A percentile compares a stretch with the other conserved stretches of the same genome.
These are phyloP conservation scores for Diplogelasinospora grovesii DNA, from an alignment of 495 filamentous ascomycete species.

Conservation along the genomic window DNA sequence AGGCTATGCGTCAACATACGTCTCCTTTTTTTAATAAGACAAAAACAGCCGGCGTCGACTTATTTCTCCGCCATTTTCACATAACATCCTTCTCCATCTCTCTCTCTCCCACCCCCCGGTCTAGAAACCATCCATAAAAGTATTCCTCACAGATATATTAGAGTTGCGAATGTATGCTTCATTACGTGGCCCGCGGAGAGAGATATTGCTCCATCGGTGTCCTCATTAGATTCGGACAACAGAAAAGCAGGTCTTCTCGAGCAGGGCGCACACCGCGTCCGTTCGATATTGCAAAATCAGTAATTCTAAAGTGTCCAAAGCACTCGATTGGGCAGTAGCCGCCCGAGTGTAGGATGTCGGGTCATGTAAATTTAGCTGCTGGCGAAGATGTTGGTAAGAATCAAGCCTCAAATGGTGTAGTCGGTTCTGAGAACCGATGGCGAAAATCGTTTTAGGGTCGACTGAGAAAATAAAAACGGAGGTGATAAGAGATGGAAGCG, in stretches of 20 bases:
- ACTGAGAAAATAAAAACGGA: constrained; percentile 26
- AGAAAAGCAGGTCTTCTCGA: constrained; percentile 14
- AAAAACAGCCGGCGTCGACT: constrained; percentile 10
- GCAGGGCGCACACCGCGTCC: constrained; percentile 16
- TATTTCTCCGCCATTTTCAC: constrained; percentile 3
- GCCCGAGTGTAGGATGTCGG: constrained; percentile 52
- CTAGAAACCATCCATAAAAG: constrained; percentile 9
- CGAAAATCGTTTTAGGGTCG: constrained; percentile 15
- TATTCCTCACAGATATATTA: constrained; percentile 26
- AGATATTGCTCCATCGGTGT: constrained; percentile 18
- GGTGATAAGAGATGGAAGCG: constrained; percentile 15
- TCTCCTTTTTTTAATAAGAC: constrained; percentile 11
- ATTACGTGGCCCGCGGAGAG: constrained; percentile 8
- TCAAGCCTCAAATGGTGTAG: constrained; percentile 28
- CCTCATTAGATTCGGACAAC: constrained; percentile 26
- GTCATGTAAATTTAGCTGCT: constrained; percentile 49
- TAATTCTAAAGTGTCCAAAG: constrained; percentile 57
- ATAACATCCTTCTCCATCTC: neutral
- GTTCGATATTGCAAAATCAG: constrained; percentile 47
- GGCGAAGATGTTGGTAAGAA: constrained; percentile 47
- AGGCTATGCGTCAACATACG: constrained; percentile 17
- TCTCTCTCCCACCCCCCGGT: neutral
- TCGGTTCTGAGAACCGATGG: constrained; percentile 24
- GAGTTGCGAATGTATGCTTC: constrained; percentile 11
- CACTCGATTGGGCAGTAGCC: constrained; percentile 45